Evolutionary conservation across 2,329 filamentous ascomycete genomes (phyloP), one percentile per base, ranked within the genome.

Genomic region (Ciborinia camelliae): DNA sequence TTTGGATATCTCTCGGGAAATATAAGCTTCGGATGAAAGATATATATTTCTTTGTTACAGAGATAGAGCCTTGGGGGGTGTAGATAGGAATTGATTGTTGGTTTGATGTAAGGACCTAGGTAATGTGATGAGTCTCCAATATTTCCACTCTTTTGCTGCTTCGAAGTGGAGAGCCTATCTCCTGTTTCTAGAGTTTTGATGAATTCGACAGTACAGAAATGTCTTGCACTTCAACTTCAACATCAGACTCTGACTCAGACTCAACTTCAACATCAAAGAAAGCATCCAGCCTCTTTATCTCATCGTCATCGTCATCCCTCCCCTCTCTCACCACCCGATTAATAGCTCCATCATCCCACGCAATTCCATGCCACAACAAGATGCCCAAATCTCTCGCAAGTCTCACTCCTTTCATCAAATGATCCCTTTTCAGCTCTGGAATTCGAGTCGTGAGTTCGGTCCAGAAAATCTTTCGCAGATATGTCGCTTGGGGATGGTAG

Each of bases 341-440:
- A 63, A 89, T 79, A 39, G 74, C 76, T 0, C 86, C 86, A 30
- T 84, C 80, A 71, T 89, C 86, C 74, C 86, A 88, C 2, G 85
- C 85, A 71, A 84, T 85, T 0, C 85, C 86, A 72, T 84, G 80
- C 86, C 86, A 89, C 2, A 89, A 77, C 23, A 89, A 66, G 7
- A 88, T 79, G 0, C 86, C 86, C 23, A 87, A 69, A 72, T 78
- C 72, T 77, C 80, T 79, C 15, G 84, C 80, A 47, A 79, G 68
- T 62, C 71, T 72, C 0, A 84, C 74, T 0, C 76, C 76, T 5
- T 75, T 70, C 15, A 75, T 47, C 2, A 76, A 66, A 18, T 65
- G 59, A 5, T 68, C 65, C 12, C 74, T 64, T 18, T 37, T 66
- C 32, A 73, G 53, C 7, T 70, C 69, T 14, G 69, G 67, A 10